phyloP scores from a whole-genome alignment of 1,284 basidiomycete species.

The Hemileia vastatrix region DNA sequence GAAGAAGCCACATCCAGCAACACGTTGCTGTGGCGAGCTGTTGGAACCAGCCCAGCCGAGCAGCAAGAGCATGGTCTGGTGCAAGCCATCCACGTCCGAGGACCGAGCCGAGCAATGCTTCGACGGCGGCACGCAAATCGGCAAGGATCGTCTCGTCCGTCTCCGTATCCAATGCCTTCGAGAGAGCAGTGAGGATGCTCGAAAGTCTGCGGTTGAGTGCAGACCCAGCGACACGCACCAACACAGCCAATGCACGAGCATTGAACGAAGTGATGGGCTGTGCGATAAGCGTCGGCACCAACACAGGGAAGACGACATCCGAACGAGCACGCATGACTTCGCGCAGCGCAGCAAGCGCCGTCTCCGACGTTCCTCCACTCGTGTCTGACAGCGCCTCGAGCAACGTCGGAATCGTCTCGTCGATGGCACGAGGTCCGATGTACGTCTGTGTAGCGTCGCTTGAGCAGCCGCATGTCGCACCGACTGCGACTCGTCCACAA shows the following conservation, averaged over 20 bases:
- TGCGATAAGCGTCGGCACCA: conserved; percentile 82
- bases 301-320: conserved; percentile 87
- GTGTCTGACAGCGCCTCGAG: conserved; percentile 74
- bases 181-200: conserved; percentile 64
- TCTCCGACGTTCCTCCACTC: conserved; percentile 79
- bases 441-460: conserved; percentile 81
- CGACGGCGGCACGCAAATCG: conserved; percentile 65
- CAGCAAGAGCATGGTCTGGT: conserved; percentile 72
- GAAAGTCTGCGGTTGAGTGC: conserved; percentile 76
- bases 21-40: conserved; percentile 59
- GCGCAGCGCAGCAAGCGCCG: conserved; percentile 75
- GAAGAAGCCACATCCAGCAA: conserved; percentile 67
- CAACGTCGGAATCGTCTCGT: conserved; percentile 90
- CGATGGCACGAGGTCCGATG: conserved; percentile 80
- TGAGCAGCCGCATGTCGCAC: conserved; percentile 87
- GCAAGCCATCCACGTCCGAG: conserved; percentile 70
- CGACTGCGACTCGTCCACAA: conserved; percentile 76
- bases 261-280: conserved; percentile 91
- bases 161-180: conserved; percentile 56
- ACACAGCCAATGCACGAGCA: conserved; percentile 72
- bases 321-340: conserved; percentile 74
- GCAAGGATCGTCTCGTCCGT: conserved; percentile 58
- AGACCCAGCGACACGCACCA: conserved; percentile 84
- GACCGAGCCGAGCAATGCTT: conserved; percentile 65
- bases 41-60: conserved; percentile 78